Evolutionary conservation across 768 basidiomycete genomes (phyloP).

Genomic region (Lactarius akahatsu): DNA sequence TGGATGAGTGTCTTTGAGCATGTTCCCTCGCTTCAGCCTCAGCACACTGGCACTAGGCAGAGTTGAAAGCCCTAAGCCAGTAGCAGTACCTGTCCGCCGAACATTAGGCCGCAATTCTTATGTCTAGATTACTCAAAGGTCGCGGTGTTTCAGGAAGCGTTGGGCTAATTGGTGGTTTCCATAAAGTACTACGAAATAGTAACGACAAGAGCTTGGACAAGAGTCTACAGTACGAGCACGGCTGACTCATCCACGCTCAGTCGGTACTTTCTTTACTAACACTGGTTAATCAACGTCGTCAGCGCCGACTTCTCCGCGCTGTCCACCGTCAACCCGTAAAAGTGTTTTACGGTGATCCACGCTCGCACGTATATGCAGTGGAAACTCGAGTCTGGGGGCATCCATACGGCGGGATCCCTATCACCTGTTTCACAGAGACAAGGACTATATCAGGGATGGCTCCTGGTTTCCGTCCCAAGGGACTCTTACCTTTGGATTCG

Average conservation of each 20-base stretch:
- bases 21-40: no score
- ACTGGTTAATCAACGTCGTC: conserved; percentile 37
- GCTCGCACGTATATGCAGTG: conserved; percentile 54
- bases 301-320: conserved; percentile 52
- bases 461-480: neutral
- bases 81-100: conserved; percentile 1
- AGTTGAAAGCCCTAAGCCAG: conserved; percentile 13
- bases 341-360: conserved; percentile 51
- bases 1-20: no score
- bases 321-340: conserved; percentile 49
- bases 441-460: neutral
- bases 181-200: neutral
- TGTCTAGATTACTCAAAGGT: neutral
- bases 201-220: neutral
- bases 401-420: conserved; percentile 51
- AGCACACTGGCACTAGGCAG: no score
- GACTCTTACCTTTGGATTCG: conserved; percentile 44
- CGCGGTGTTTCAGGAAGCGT: neutral
- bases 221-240: no score
- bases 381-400: conserved; percentile 48
- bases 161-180: neutral
- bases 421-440: conserved; percentile 39
- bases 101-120: neutral
- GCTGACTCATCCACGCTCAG: neutral
- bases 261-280: neutral